Conservation (phyloP, 106 monocot genomes). For the Vanilla planifolia region DNA sequence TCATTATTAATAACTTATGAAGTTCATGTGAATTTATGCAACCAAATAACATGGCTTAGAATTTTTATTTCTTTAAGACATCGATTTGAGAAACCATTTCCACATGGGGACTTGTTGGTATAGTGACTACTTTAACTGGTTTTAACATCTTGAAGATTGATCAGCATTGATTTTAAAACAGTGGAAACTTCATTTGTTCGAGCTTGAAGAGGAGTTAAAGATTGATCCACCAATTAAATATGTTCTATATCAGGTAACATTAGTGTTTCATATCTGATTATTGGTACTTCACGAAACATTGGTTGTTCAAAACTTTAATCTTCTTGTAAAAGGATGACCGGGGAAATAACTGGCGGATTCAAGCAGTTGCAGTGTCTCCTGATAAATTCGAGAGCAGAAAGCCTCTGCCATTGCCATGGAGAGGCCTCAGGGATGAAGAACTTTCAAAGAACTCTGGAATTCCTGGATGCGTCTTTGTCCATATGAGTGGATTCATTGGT, state of each 20-base stretch:
- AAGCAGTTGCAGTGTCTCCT: constrained; percentile 69
- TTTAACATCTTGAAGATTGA: too few relatives aligned
- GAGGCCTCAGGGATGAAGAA: constrained; percentile 86
- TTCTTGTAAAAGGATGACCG: constrained; percentile 61
- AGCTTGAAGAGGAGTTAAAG: constrained; percentile 64
- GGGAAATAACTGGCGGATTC: constrained; percentile 80
- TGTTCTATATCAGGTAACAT: constrained; percentile 49
- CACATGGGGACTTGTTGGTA: too few relatives aligned
- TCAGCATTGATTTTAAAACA: constrained; percentile 14
- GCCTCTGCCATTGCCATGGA: constrained; percentile 70
- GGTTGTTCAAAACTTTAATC: not conserved
- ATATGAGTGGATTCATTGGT: constrained; percentile 95
- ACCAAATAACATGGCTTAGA: too few relatives aligned
- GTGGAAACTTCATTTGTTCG: constrained; percentile 79
- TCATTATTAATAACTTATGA: too few relatives aligned
- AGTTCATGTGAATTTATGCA: too few relatives aligned
- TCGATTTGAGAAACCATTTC: too few relatives aligned
- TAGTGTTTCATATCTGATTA: not conserved
- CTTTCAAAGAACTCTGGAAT: constrained; percentile 68
- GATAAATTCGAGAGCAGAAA: constrained; percentile 85
- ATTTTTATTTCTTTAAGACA: too few relatives aligned
- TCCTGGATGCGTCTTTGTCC: constrained; percentile 87
- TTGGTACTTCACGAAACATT: not conserved
- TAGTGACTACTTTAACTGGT: too few relatives aligned
- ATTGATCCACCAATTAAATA: constrained; percentile 47